Evolutionary conservation across 2,329 filamentous ascomycete species (phyloP).

Genomic region (Sporothrix phasma): DNA sequence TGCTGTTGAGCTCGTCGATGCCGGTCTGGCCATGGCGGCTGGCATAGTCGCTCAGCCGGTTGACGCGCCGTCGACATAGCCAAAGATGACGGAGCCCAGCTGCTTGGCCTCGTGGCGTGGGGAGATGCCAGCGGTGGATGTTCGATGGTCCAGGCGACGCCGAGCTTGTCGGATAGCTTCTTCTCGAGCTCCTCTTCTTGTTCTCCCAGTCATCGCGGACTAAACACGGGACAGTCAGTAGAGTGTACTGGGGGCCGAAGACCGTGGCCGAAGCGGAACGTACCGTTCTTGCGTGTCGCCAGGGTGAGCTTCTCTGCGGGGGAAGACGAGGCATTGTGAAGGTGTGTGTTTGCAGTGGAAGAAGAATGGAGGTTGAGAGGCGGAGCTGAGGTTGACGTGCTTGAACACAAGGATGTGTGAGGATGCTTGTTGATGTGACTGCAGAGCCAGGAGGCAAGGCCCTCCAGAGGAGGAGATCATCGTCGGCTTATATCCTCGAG

Average conservation of each 20-base stretch:
- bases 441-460: background rate
- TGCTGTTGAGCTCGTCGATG: constrained; percentile 35
- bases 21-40: constrained; percentile 23
- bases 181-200: constrained; percentile 30
- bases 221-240: constrained; percentile 19
- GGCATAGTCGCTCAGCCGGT: constrained; percentile 9
- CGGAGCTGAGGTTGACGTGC: background rate
- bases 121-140: constrained; percentile 38
- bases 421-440: background rate
- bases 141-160: constrained; percentile 41
- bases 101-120: constrained; percentile 34
- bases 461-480: background rate
- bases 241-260: background rate
- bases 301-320: constrained; percentile 42
- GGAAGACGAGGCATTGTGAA: constrained; percentile 26
- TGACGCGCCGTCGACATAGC: constrained; percentile 25
- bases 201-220: constrained; percentile 44
- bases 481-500: background rate
- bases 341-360: background rate
- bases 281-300: constrained; percentile 42
- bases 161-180: constrained; percentile 25
- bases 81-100: constrained; percentile 35
- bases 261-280: background rate
- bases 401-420: background rate
- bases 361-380: background rate